These are phyloP conservation scores for Cladosporium halotolerans DNA, from an alignment of 2,329 filamentous ascomycete genomes.

Conservation along the genomic window DNA sequence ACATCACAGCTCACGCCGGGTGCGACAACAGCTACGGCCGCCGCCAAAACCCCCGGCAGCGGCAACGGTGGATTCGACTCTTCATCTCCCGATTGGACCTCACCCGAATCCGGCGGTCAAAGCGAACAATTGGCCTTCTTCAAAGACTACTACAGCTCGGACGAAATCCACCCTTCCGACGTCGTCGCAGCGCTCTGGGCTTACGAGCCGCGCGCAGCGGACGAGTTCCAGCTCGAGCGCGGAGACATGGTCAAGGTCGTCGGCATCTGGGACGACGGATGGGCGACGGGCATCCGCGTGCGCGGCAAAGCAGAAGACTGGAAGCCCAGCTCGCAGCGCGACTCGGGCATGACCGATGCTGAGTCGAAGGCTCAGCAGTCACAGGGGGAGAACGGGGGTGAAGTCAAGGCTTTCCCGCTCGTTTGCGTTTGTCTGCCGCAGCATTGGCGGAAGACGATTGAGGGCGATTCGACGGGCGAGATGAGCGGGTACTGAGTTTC, in stretches of 20 bases:
- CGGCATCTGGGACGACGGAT: constrained; percentile 98
- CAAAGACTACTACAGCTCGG: constrained; percentile 97
- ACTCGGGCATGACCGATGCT: constrained; percentile 87
- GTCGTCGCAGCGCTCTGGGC: constrained; percentile 91
- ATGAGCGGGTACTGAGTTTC: constrained; percentile 6
- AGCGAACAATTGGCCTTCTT: constrained; percentile 95
- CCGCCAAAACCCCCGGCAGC: constrained; percentile 36
- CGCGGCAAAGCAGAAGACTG: constrained; percentile 83
- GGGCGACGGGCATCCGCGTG: constrained; percentile 87
- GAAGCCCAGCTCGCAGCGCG: constrained; percentile 68
- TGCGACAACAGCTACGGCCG: constrained; percentile 45
- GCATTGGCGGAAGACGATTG: constrained; percentile 95
- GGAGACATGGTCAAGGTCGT: constrained; percentile 98
- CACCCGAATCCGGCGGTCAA: constrained; percentile 81
- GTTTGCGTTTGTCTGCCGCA: constrained; percentile 94
- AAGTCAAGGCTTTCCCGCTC: constrained; percentile 96
- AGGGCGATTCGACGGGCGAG: constrained; percentile 59
- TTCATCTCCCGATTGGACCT: constrained; percentile 59
- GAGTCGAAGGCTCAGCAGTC: constrained; percentile 10
- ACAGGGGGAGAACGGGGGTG: constrained; percentile 45
- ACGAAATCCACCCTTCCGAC: constrained; percentile 89
- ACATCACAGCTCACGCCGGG: constrained; percentile 56
- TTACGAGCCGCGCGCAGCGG: constrained; percentile 86
- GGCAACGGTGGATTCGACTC: background rate
- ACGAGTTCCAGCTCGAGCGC: constrained; percentile 88